Evolutionary conservation across 768 basidiomycete genomes (phyloP), one percentile per base, ranked within the genome.

Genomic region (Boletus eberwhitei): DNA sequence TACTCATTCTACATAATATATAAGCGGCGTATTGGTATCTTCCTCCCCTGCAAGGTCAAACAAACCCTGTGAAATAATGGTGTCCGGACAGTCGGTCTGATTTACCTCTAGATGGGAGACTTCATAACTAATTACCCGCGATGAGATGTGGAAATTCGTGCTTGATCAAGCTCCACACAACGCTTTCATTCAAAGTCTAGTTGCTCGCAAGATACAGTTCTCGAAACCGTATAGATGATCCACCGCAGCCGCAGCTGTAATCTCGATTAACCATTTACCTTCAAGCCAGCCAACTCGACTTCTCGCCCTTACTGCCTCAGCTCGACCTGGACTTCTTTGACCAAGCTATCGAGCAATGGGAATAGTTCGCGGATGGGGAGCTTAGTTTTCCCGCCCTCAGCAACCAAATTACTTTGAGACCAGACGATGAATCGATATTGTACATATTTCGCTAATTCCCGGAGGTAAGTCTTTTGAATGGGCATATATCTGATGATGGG

Each of bases 1-100:
- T 2, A 70, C n/a, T n/a, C n/a, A 65, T 14, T 69, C 66, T 21
- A 75, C 59, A 53, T n/a, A 79, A 57, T 74, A 36, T 32, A 68
- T 67, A n/a, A 78, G 68, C 4, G 77, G 74, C 37, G 67, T 59
- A 16, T 65, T 55, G n/a, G 61, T 65, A 55, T 80, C 76, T 56
- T 79, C 77, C 50, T 76, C 72, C 1, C 77, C 78, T 31, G 80
- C 79, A 29, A 80, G 69, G 62, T 81, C n/a, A n/a, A n/a, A n/a
- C 80, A 54, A 81, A 81, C 2, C 76, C 77, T 74, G 42, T 31
- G 24, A 44, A 37, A 34, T 4, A 35, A 32, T 40, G 22, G 5
- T 17, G 29, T 42, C 41, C 14, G 47, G 16, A 42, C 34, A 21
- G 14, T 22, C n/a, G 9, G 19, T 24, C 32, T 36, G 19, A 24